phyloP scores from a whole-genome alignment of 2,329 filamentous ascomycete genomes.

The Sclerotiophoma versabilis region DNA sequence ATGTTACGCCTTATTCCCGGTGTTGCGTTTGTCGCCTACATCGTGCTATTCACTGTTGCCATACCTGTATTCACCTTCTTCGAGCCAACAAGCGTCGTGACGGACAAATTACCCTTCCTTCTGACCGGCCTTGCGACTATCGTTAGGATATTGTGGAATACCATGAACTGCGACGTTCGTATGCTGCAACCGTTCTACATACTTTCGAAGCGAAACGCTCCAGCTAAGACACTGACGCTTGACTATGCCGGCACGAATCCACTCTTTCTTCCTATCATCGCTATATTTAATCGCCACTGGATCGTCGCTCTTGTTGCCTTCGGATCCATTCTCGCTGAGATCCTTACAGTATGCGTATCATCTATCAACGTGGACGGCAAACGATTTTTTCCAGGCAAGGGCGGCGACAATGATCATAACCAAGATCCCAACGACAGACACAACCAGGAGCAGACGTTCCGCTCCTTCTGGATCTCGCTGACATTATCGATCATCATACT shows the following conservation, averaged over 20 bases:
- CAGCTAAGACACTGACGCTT: conserved; percentile 69
- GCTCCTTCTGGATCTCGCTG: conserved; percentile 73
- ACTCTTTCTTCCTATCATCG: conserved; percentile 67
- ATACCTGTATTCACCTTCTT: conserved; percentile 71
- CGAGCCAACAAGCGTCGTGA: conserved; percentile 58
- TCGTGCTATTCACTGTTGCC: conserved; percentile 64
- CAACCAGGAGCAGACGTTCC: conserved; percentile 54
- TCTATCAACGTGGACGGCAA: conserved; percentile 71
- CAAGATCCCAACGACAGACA: conserved; percentile 29
- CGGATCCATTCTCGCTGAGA: conserved; percentile 75
- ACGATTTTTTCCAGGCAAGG: conserved; percentile 58
- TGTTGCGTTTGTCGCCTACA: conserved; percentile 65
- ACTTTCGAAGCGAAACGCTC: conserved; percentile 70
- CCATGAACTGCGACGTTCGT: conserved; percentile 72
- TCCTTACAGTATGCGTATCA: conserved; percentile 73
- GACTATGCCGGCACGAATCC: conserved; percentile 78
- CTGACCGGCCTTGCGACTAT: conserved; percentile 70
- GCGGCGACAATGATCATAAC: conserved; percentile 22
- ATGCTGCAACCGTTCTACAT: conserved; percentile 80
- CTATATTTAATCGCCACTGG: conserved; percentile 68
- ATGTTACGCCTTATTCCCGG: conserved; percentile 69
- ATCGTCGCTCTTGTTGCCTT: conserved; percentile 73
- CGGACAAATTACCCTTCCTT: conserved; percentile 69
- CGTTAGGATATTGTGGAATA: conserved; percentile 73
- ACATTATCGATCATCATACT: conserved; percentile 68